These are phyloP conservation scores for Boletellus sp. DNA, from an alignment of 1,284 basidiomycete species.

Conservation along the genomic window DNA sequence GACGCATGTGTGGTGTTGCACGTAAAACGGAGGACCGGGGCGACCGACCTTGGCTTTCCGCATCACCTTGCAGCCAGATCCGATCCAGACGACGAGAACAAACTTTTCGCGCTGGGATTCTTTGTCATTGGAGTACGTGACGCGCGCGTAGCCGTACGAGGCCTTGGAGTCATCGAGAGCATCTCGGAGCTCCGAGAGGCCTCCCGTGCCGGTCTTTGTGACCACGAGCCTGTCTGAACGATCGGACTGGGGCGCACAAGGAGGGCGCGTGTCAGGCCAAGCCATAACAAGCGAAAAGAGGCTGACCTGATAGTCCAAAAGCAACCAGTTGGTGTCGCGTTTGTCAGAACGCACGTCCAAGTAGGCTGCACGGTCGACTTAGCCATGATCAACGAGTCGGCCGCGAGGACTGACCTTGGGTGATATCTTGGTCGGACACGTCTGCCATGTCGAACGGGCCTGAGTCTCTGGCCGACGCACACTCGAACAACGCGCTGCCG, in stretches of 20 bases:
- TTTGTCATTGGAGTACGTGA: conserved; percentile 84
- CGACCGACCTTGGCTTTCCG: conserved; percentile 78
- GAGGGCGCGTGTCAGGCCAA: conserved; percentile 12
- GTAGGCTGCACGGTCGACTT: conserved; percentile 60
- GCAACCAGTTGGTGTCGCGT: conserved; percentile 79
- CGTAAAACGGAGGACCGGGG: conserved; percentile 17
- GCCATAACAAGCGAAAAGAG: not conserved
- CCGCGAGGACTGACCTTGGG: conserved; percentile 56
- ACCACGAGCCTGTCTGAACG: conserved; percentile 80
- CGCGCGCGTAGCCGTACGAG: conserved; percentile 79
- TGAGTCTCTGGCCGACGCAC: no score
- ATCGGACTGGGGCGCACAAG: conserved; percentile 51
- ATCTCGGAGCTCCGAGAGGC: conserved; percentile 74
- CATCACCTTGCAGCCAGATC: conserved; percentile 82
- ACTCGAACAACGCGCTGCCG: not conserved
- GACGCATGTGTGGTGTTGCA: conserved; percentile 16
- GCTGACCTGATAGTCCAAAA: conserved; percentile 81
- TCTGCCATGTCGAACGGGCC: conserved; percentile 66
- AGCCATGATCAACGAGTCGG: conserved; percentile 9
- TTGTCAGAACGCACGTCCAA: conserved; percentile 81
- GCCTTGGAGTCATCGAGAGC: conserved; percentile 71
- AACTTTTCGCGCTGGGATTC: conserved; percentile 88
- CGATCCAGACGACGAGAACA: conserved; percentile 88
- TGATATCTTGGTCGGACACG: conserved; percentile 73
- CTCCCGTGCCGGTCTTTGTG: conserved; percentile 74